Percentiles rank a stretch among this genome's conserved stretches.
Evolutionary conservation across 805 yeast species (phyloP).

Genomic region (Ogataea allantospora): DNA sequence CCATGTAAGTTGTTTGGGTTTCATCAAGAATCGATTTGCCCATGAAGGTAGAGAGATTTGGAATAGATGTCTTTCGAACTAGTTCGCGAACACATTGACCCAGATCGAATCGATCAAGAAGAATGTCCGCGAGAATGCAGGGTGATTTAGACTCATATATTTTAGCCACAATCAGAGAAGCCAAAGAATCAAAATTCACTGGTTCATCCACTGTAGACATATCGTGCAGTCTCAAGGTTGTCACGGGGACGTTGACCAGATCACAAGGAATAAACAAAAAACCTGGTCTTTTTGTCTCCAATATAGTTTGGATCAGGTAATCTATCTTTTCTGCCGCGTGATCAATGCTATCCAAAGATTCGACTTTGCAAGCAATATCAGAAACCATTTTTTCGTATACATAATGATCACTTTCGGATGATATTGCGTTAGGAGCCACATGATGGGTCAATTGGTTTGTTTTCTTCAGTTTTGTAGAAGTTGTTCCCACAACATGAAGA

Average conservation of each 20-base stretch:
- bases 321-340: constrained; percentile 65
- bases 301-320: constrained; percentile 54
- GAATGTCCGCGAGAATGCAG: constrained; percentile 66
- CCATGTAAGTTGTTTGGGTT: constrained; percentile 58
- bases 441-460: constrained; percentile 50
- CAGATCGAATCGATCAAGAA: constrained; percentile 60
- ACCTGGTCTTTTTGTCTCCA: constrained; percentile 70
- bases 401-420: constrained; percentile 54
- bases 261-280: constrained; percentile 77
- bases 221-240: constrained; percentile 29
- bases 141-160: constrained; percentile 58
- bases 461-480: constrained; percentile 37
- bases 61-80: constrained; percentile 48
- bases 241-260: constrained; percentile 47
- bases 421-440: constrained; percentile 50
- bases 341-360: constrained; percentile 42
- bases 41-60: constrained; percentile 59
- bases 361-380: constrained; percentile 55
- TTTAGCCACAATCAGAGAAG: constrained; percentile 44
- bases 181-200: constrained; percentile 24
- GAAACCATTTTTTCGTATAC: constrained; percentile 64
- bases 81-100: constrained; percentile 47
- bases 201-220: background rate
- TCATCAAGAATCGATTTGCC: constrained; percentile 79
- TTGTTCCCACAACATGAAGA: constrained; percentile 82